Evolutionary conservation across 2,329 filamentous ascomycete species (phyloP), one percentile per base, ranked within the genome.

Genomic region (Nectriaceae sp.): DNA sequence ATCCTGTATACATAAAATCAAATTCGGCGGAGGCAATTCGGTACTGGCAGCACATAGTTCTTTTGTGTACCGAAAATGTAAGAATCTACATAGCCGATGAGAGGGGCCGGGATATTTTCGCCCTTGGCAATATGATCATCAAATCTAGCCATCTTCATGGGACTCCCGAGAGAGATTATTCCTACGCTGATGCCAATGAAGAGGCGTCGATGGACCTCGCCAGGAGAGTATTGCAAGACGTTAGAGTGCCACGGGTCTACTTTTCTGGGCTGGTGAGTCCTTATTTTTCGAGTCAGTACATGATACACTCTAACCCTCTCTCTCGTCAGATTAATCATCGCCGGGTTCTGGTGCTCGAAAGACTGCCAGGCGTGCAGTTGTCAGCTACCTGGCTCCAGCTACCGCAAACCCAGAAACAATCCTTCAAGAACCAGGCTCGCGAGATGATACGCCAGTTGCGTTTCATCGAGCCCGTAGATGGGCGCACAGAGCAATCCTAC

Each of bases 171-270:
- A 42, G 48, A 47, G 67, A 72, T 53, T 75, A 67, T 56, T 69
- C 70, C 11, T 71, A 65, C 44, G 66, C 67, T 13, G 72, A 75
- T 57, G 62, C 60, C 3, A 75, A 75, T 49, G 72, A 75, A 47
- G 44, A 66, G 2, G 36, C 56, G n/a, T 71, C 69, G 19, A 62
- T 60, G 52, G 43, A 52, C 44, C 26, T 72, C n/a, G 70, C 64
- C 19, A 65, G 56, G 47, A 49, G 42, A 2, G 51, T 57, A 10
- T 42, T 73, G 5, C 49, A 52, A 4, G 52, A 61, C 11, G 49
- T 71, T 4, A 65, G 51, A 52, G 61, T 72, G 2, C 69, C 71
- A 3, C 45, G 65, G 1, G 69, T 75, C 8, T 71, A 68, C 46
- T 73, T 73, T 61, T 31, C 64, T 10, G 64, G 66, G 42, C 70